Evolutionary conservation across 345 rosid genomes (phyloP).

Genomic region (Euclidium syriacum): DNA sequence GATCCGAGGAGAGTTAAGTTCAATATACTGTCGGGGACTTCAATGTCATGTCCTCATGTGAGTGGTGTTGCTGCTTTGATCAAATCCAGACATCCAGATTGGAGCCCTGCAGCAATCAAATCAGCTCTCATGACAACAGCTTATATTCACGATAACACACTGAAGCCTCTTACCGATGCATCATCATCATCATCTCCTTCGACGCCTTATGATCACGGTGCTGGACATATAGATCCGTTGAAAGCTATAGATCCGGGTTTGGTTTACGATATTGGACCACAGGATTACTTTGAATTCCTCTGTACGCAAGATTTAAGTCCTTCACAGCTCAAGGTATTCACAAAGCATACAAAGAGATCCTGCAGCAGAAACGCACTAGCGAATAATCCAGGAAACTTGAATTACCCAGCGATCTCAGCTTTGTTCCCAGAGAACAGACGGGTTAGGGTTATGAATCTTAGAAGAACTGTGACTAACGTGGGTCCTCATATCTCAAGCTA

Average conservation of each 20-base stretch:
- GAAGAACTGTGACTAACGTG: constrained; percentile 74
- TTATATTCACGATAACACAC: constrained; percentile 75
- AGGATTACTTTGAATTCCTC: constrained; percentile 81
- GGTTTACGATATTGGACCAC: constrained; percentile 69
- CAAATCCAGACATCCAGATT: constrained; percentile 82
- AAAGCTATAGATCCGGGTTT: constrained; percentile 86
- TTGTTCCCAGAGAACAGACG: constrained; percentile 50
- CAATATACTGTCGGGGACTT: constrained; percentile 85
- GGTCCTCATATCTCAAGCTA: constrained; percentile 62
- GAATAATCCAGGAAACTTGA: constrained; percentile 59
- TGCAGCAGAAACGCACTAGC: constrained; percentile 53
- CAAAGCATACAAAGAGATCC: constrained; percentile 59
- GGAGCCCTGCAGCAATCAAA: constrained; percentile 89
- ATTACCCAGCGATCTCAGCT: constrained; percentile 85
- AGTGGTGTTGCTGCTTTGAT: constrained; percentile 89
- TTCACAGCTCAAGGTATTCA: constrained; percentile 55
- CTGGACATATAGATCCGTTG: constrained; percentile 78
- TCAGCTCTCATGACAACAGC: constrained; percentile 97
- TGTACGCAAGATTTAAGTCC: constrained; percentile 65
- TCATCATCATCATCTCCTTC: constrained; percentile 44
- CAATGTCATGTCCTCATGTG: constrained; percentile 97
- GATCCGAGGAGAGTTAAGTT: constrained; percentile 65
- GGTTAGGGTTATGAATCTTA: constrained; percentile 38
- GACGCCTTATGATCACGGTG: constrained; percentile 68
- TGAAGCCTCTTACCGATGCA: constrained; percentile 56